Evolutionary conservation across 441 rosid genomes (phyloP).

Genomic region (Breynia disticha): DNA sequence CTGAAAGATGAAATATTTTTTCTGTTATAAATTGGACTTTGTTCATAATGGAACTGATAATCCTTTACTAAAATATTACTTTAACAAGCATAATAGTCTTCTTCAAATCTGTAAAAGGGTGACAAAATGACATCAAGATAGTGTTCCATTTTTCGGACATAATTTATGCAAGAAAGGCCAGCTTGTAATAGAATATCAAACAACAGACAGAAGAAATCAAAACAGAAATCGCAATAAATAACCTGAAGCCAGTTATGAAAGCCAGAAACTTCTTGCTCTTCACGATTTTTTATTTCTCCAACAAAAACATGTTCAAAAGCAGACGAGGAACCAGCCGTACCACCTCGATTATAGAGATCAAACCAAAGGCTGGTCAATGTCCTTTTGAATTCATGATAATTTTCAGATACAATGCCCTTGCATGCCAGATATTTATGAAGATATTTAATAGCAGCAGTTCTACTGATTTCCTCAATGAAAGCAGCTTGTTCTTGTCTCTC

Average conservation of each 20-base stretch:
- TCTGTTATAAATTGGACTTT: too few relatives aligned
- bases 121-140: too few relatives aligned
- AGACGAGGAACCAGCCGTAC: constrained; percentile 71
- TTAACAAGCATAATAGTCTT: too few relatives aligned
- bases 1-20: too few relatives aligned
- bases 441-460: constrained; percentile 79
- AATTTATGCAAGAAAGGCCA: too few relatives aligned
- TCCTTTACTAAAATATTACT: too few relatives aligned
- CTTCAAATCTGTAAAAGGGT: too few relatives aligned
- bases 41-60: too few relatives aligned
- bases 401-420: constrained; percentile 51
- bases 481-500: constrained; percentile 89
- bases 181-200: too few relatives aligned
- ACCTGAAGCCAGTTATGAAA: constrained; percentile 99
- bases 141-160: too few relatives aligned
- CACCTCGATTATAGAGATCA: constrained; percentile 77
- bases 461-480: constrained; percentile 85
- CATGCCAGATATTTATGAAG: constrained; percentile 57
- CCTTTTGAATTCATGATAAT: constrained; percentile 60
- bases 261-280: constrained; percentile 74
- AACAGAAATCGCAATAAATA: constrained; percentile 6
- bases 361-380: constrained; percentile 68
- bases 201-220: background rate
- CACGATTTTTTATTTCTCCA: constrained; percentile 71
- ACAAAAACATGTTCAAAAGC: constrained; percentile 99